Percentiles rank a stretch among this genome's conserved stretches.
These are phyloP conservation scores for Coemansia sp. DNA, from an alignment of 192 early-diverging fungal species.

Conservation along the genomic window DNA sequence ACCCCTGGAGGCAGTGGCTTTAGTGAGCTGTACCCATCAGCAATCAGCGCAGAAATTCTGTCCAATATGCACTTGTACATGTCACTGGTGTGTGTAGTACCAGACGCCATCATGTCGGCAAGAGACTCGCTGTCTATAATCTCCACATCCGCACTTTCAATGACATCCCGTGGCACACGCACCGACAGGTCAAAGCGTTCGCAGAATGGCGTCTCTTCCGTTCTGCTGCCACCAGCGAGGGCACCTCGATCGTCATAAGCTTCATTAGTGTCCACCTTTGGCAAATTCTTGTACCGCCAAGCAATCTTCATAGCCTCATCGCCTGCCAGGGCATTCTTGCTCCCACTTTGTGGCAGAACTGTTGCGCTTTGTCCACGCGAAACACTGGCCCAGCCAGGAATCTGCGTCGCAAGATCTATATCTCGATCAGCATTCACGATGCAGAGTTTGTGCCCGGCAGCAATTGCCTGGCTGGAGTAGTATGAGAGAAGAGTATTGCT, in stretches of 20 bases:
- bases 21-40: slow-evolving; percentile 67
- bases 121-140: slow-evolving; percentile 51
- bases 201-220: slow-evolving; percentile 64
- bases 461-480: slow-evolving; percentile 85
- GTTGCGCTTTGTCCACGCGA: slow-evolving; percentile 2
- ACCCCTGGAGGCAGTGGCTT: slow-evolving; percentile 26
- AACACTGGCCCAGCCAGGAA: slow-evolving; percentile 49
- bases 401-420: slow-evolving; percentile 56
- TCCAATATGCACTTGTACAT: slow-evolving; percentile 46
- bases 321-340: slow-evolving; percentile 6
- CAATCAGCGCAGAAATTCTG: slow-evolving; percentile 60
- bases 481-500: slow-evolving; percentile 76
- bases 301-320: slow-evolving; percentile 85
- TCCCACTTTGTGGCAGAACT: not conserved
- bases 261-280: slow-evolving; percentile 32
- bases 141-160: slow-evolving; percentile 60
- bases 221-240: not conserved
- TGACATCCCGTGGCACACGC: slow-evolving; percentile 59
- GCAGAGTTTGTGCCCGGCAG: slow-evolving; percentile 68
- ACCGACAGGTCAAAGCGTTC: slow-evolving; percentile 86
- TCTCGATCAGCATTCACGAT: slow-evolving; percentile 71
- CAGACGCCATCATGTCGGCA: slow-evolving; percentile 6
- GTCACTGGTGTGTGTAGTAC: slow-evolving; percentile 18
- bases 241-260: not conserved
- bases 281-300: slow-evolving; percentile 90